Percentiles rank a stretch among this genome's conserved stretches.
Evolutionary conservation across 305 asterid genomes (phyloP).

Genomic region (Solanum hybrid): DNA sequence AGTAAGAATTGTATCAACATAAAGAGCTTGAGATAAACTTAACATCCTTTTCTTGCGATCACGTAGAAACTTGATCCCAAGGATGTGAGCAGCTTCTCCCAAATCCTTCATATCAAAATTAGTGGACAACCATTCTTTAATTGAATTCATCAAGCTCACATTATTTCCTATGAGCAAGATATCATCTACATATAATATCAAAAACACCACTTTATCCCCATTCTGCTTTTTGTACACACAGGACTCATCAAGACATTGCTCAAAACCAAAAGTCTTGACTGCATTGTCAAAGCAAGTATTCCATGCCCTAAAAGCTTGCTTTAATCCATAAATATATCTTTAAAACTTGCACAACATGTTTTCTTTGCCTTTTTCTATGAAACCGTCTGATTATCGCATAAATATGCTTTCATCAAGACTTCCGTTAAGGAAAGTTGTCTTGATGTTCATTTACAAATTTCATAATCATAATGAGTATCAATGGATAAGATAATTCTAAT

Average conservation of each 20-base stretch:
- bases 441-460: neutral
- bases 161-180: neutral
- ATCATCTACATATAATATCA: neutral
- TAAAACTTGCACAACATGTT: neutral
- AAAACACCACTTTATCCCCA: neutral
- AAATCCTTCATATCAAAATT: neutral
- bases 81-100: neutral
- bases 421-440: neutral
- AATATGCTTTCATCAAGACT: neutral
- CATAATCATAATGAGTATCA: neutral
- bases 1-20: neutral
- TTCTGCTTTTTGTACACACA: neutral
- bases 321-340: neutral
- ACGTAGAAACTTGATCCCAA: neutral
- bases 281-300: neutral
- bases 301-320: neutral
- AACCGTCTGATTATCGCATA: neutral
- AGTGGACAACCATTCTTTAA: neutral
- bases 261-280: neutral
- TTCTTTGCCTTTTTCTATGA: neutral
- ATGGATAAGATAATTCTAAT: neutral
- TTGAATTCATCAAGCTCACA: neutral
- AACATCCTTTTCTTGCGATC: neutral
- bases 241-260: neutral
- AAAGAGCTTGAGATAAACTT: neutral